phyloP scores from a whole-genome alignment of 2,329 filamentous ascomycete genomes.

The Aspergillus sp. region DNA sequence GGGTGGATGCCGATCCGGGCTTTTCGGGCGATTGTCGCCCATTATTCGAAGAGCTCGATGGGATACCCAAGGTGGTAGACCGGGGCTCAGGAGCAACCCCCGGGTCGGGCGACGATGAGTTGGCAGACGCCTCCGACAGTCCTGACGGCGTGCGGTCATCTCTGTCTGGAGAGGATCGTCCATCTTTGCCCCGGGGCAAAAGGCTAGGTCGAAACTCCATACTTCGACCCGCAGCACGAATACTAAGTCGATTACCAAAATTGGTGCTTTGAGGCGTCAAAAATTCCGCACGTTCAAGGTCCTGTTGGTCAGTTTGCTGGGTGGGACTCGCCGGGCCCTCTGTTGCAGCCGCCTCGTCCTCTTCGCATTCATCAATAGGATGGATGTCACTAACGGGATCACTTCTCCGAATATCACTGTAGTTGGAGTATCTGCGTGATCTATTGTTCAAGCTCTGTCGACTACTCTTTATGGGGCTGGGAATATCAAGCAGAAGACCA shows the following conservation, averaged over 20 bases:
- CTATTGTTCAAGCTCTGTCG: constrained; percentile 35
- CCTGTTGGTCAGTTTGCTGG: constrained; percentile 3
- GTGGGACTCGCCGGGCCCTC: background rate
- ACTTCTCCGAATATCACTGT: constrained; percentile 46
- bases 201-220: too few species aligned
- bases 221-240: background rate
- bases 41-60: constrained; percentile 18
- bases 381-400: constrained; percentile 54
- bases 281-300: constrained; percentile 13
- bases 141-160: constrained; percentile 53
- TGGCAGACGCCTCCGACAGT: constrained; percentile 50
- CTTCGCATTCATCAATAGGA: constrained; percentile 59
- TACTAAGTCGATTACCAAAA: constrained; percentile 6
- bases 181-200: constrained; percentile 5
- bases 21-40: constrained; percentile 22
- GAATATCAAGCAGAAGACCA: constrained; percentile 36
- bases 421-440: constrained; percentile 37
- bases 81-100: constrained; percentile 12
- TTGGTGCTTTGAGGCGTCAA: constrained; percentile 21
- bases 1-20: constrained; percentile 12
- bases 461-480: constrained; percentile 34
- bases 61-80: constrained; percentile 14
- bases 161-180: constrained; percentile 45
- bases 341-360: constrained; percentile 44
- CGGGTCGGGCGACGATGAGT: constrained; percentile 34